Percentiles rank a stretch among this genome's conserved stretches.
These are phyloP conservation scores for Rhynchospora tenuis DNA, from an alignment of 176 grass and related monocot species.

Conservation along the genomic window DNA sequence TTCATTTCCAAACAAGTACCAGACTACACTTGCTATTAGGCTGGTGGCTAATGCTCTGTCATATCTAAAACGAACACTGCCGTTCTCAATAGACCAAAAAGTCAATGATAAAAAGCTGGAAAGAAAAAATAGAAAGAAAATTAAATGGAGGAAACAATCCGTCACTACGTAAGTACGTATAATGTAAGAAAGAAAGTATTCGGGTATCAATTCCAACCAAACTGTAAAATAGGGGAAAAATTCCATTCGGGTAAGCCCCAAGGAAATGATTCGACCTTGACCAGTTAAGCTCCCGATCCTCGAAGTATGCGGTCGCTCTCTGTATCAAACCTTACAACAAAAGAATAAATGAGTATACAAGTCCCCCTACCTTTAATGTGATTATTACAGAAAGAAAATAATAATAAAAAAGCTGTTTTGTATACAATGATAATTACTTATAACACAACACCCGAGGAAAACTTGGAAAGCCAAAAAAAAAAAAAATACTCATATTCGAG, in stretches of 20 bases:
- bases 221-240: too few relatives aligned
- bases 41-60: too few relatives aligned
- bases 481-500: conserved; percentile 1
- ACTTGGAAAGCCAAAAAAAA: background rate
- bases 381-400: background rate
- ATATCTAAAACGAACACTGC: too few relatives aligned
- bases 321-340: background rate
- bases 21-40: too few relatives aligned
- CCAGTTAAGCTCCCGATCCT: background rate
- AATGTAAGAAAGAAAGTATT: background rate
- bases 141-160: too few relatives aligned
- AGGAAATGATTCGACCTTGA: too few relatives aligned
- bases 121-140: too few relatives aligned
- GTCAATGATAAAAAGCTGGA: too few relatives aligned
- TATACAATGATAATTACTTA: background rate
- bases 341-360: background rate
- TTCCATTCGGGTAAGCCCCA: too few relatives aligned
- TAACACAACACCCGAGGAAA: background rate
- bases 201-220: background rate
- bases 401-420: background rate
- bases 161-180: background rate
- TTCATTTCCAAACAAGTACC: too few relatives aligned
- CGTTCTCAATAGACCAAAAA: too few relatives aligned
- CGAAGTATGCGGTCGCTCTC: background rate
- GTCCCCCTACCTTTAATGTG: background rate